Evolutionary conservation across 495 filamentous ascomycete genomes (phyloP), one percentile per base, ranked within the genome.

Genomic region (Penicillium pancosmium): DNA sequence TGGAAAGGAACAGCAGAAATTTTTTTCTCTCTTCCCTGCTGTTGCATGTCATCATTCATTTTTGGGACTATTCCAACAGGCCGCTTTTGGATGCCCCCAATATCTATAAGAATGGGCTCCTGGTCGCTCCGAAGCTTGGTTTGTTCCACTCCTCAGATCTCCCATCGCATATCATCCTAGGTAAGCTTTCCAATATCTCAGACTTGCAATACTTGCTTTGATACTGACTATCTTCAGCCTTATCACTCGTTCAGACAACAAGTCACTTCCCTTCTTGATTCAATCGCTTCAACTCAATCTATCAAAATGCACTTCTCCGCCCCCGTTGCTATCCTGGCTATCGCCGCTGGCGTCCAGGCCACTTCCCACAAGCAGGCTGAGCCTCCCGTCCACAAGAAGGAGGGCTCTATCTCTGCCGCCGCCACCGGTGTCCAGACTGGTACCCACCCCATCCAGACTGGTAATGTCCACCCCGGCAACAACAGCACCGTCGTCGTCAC

Each of bases 271-370:
- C 54, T 60, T 61, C 38, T 60, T 63, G 34, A 56, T 57, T 35
- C 67, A 63, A 64, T 64, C 65, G 65, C 61, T 64, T 66, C 13
- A 50, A 56, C 5, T 49, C 57, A 25, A 63, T 35, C 46, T 27
- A 56, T 34, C 58, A 66, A 60, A 48, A 71, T 71, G 68, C 50
- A 69, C 54, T 71, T 71, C 63, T 57, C 67, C 21, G 50, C 59
- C 40, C 16, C 63, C 40, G 41, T 72, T 23, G 54, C 65, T 49
- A 21, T 70, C 56, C 51, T 70, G 44, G 67, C 69, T 36, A 55
- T 72, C 59, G 67, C 68, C 27, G 62, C 69, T 36, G 67, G 67
- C 19, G 62, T 64, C 50, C 52, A 59, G 40, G 69, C 69, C 31
- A 52, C 16, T 56, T 48, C 33, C 25, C 31, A 19, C 36, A 59